Evolutionary conservation across 345 rosid genomes (phyloP).

Genomic region (Brassica nigra): DNA sequence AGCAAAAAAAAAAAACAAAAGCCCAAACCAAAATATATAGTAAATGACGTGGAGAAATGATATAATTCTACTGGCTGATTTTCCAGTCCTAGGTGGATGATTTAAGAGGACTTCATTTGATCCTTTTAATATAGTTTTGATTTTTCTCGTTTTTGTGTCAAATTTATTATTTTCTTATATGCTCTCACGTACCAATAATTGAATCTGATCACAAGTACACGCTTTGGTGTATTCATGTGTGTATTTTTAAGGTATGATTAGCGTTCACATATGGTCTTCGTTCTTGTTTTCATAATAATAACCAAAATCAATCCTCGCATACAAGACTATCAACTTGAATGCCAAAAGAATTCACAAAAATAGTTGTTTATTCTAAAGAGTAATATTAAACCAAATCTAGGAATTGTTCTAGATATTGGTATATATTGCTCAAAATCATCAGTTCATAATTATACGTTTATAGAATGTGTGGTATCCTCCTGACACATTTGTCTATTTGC

Average conservation of each 20-base stretch:
- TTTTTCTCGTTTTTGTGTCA: not conserved
- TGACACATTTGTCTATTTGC: not conserved
- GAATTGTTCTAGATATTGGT: not conserved
- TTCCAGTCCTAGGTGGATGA: too few relatives aligned
- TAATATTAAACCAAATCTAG: not conserved
- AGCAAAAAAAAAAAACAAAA: too few relatives aligned
- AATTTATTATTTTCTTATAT: not conserved
- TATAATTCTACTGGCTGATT: too few relatives aligned
- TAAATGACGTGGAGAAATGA: too few relatives aligned
- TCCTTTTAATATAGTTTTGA: too few relatives aligned
- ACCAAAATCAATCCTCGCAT: not conserved
- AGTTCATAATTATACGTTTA: not conserved
- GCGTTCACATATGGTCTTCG: not conserved
- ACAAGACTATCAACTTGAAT: not conserved
- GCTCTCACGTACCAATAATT: slow-evolving; percentile 22
- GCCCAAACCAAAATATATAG: too few relatives aligned
- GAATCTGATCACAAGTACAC: slow-evolving; percentile 7
- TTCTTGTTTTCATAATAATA: not conserved
- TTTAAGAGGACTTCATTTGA: too few relatives aligned
- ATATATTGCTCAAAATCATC: not conserved
- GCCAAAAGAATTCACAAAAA: not conserved
- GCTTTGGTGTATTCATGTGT: not conserved
- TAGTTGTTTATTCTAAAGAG: not conserved
- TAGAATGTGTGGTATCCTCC: not conserved
- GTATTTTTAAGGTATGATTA: not conserved